Evolutionary conservation across 805 yeast species (phyloP).

Genomic region (Candida ficus): DNA sequence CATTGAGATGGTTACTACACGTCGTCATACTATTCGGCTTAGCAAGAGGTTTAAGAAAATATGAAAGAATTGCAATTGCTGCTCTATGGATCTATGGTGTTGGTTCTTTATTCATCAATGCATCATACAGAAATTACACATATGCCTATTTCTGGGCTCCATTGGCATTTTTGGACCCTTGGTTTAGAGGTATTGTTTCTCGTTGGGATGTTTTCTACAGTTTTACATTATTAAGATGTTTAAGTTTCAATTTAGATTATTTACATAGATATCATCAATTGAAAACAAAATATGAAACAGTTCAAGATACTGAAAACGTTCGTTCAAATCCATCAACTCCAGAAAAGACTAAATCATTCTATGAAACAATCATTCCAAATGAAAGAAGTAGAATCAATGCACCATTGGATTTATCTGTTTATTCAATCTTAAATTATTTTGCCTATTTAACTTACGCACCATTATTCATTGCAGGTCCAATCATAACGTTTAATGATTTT

Average conservation of each 20-base stretch:
- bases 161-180: conserved; percentile 51
- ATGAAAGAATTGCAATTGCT: conserved; percentile 34
- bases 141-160: conserved; percentile 37
- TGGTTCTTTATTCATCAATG: conserved; percentile 74
- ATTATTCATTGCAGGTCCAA: conserved; percentile 91
- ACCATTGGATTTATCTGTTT: conserved; percentile 56
- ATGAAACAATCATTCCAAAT: conserved; percentile 27
- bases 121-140: conserved; percentile 49
- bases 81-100: conserved; percentile 77
- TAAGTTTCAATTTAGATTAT: conserved; percentile 80
- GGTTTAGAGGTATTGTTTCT: conserved; percentile 68
- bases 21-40: conserved; percentile 48
- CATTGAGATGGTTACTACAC: conserved; percentile 56
- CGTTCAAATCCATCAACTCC: conserved; percentile 19
- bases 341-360: conserved; percentile 11
- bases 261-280: conserved; percentile 34
- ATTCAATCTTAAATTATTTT: conserved; percentile 58
- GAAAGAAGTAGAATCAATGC: conserved; percentile 65
- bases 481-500: conserved; percentile 88
- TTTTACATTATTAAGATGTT: conserved; percentile 77
- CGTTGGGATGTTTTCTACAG: conserved; percentile 97
- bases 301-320: conserved; percentile 19
- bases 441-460: conserved; percentile 85
- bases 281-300: conserved; percentile 12
- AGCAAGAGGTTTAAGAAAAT: conserved; percentile 31